Base-by-base conservation (phyloP, 306 rosid species). In the Cucurbita argyrosperma region DNA sequence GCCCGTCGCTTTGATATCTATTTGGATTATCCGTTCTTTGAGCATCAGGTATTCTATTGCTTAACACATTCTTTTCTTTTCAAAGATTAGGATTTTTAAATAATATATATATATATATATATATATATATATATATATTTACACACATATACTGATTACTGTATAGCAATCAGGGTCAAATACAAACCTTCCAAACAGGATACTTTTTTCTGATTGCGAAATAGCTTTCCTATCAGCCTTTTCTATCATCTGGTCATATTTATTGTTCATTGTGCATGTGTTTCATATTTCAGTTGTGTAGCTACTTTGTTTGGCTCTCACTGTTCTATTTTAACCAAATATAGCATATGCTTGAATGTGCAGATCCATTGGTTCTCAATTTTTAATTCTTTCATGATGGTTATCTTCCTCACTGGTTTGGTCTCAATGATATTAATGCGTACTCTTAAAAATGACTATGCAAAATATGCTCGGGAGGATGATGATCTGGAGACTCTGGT, bases 351-450 rank as follows among this genome's bases (percentile, higher is more conserved):
- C 71, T 53, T 76, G 75, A 69, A 23, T 70, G 40, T 82, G 79
- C 90, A 93, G 98, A 93, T 93, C 76, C 98, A 93, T 79, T 90
- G 98, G 98, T 93, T 90, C 91, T 93, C 98, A 74, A 93, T 93
- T 84, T 93, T 90, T 76, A 93, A 93, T 82, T 93, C 97, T 11
- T 93, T 93, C 84, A 93, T 93, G 98, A 93, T 93, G 98, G 98
- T 93, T 84, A 93, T 93, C 78, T 93, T 93, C 87, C 96, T 93
- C 39, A 93, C 98, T 84, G 98, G 98, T 70, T 83, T 93, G 92
- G 98, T 93, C 76, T 93, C 98, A 52, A 93, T 93, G 98, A 93
- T 93, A 82, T 85, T 93, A 71, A 93, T 93, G 98, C 90, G 98
- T 71, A 93, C 98, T 65, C 85, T 93, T 82, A 83, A 97, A 85